Evolutionary conservation across 345 rosid species (phyloP), one percentile per base, ranked within the genome.

Genomic region (Clausena lansium): DNA sequence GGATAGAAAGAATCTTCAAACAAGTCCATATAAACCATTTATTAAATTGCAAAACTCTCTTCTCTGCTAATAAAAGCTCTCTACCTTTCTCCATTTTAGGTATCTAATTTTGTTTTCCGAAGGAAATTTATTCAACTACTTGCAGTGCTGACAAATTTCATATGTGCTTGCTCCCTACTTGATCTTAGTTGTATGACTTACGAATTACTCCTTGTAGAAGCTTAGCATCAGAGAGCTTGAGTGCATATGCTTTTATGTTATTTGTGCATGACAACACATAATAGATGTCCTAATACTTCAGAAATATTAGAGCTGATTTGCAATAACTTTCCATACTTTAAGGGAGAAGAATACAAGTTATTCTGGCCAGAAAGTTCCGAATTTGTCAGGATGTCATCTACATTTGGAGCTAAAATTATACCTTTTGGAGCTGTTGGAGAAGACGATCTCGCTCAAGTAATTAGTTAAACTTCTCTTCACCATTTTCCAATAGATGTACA

Each of bases 291-390:
- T 41, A 41, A 10, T 33, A 35, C 24, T 36, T 36, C 50, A 24
- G 64, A 9, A 13, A 67, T 3, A 68, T 17, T 68, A 14, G 47
- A 25, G 72, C 57, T 24, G 36, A 9, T 47, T 33, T 27, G 38
- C 33, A 28, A 47, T 69, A 15, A 54, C 27, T 79, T 65, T 27
- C 41, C 17, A 50, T 55, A 22, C 15, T 50, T 41, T 41, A 41
- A 89, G 98, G 94, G 97, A 22, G 98, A 93, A 86, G 89, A 86
- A 69, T 89, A 93, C 79, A 90, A 89, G 88, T 77, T 90, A 68
- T 72, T 90, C 77, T 93, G 97, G 98, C 98, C 97, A 11, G 88
- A 93, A 55, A 89, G 83, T 27, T 80, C 86, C 9, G 98, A 92
- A 81, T 91, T 93, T 81, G 91, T 92, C 45, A 93, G 94, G 79